Evolutionary conservation across 139 green algal genomes (phyloP), one percentile per base, ranked within the genome.

Genomic region (Volvox africanus): DNA sequence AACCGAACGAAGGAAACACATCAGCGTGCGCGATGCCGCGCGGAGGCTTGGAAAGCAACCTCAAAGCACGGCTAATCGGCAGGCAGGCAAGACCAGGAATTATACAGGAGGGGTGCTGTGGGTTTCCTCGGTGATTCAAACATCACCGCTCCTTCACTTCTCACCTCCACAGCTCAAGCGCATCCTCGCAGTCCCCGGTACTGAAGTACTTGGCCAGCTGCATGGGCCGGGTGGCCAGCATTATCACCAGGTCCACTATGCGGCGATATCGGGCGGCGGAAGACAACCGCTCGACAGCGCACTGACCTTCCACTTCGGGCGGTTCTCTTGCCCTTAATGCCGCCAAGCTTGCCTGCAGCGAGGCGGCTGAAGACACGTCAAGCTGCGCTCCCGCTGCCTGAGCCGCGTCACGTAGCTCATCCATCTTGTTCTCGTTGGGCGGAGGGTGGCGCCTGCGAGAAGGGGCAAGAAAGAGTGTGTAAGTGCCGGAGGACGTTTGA

Each of bases 161-260:
- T 82, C 86, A 91, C 91, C 91, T 91, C 91, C 91, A 91, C 9
- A 28, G 2, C 2, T 78, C 82, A 1, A 44, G 35, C 36, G 95
- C 90, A 13, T 90, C 78, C 35, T 89, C 44, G 9, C 94, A 91
- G 0, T 20, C 55, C 26, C 94, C 97, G 0, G 98, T 99, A 93
- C 94, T 97, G 86, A 99, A 98, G 93, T 99, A 99, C 88, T 95
- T 88, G 3, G 98, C 98, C 86, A 96, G 93, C 94, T 97, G 94
- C 98, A 99, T 99, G 37, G 98, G 98, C 76, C 97, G 96, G 11
- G 97, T 99, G 36, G 92, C 95, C 83, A 98, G 62, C 84, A 97
- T 94, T 21, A 94, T 96, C 67, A 99, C 71, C 22, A 97, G 67
- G 12, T 97, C 95, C 21, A 95, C 78, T 35, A 36, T 65, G 36